Percentiles rank a stretch among this genome's conserved stretches.
Evolutionary conservation across 192 early-diverging fungal species (phyloP).

Genomic region (Coemansia sp.): DNA sequence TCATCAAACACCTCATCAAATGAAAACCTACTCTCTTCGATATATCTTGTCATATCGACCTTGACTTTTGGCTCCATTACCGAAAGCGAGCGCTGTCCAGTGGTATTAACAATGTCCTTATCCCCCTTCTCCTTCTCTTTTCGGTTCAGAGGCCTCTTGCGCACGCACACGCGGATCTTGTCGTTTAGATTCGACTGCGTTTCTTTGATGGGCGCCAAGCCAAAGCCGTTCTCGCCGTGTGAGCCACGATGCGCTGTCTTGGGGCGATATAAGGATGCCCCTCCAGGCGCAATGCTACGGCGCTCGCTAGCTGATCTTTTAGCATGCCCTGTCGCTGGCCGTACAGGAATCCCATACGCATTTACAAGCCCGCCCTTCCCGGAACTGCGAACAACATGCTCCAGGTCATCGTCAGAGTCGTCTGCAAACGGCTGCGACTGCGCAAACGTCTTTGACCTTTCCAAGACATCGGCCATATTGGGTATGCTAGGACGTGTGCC

Average conservation of each 20-base stretch:
- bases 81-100: conserved; percentile 67
- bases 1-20: conserved; percentile 98
- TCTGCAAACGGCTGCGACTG: conserved; percentile 24
- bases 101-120: conserved; percentile 76
- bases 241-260: conserved; percentile 23
- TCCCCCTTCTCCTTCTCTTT: conserved; percentile 83
- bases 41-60: conserved; percentile 93
- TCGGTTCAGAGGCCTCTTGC: conserved; percentile 89
- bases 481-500: conserved; percentile 21
- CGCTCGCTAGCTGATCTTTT: conserved; percentile 33
- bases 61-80: conserved; percentile 97
- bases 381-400: conserved; percentile 45
- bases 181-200: conserved; percentile 56
- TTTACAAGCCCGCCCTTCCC: conserved; percentile 43
- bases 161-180: conserved; percentile 94
- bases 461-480: conserved; percentile 37
- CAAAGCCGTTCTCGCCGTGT: conserved; percentile 11
- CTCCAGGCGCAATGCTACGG: conserved; percentile 28
- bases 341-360: conserved; percentile 37
- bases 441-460: conserved; percentile 25
- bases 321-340: conserved; percentile 31
- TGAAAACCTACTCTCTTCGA: conserved; percentile 89
- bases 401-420: conserved; percentile 42
- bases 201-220: conserved; percentile 18
- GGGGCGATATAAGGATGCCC: conserved; percentile 5